Conservation (phyloP, 108 stramenopile species). For the Nitzschia sp. region DNA sequence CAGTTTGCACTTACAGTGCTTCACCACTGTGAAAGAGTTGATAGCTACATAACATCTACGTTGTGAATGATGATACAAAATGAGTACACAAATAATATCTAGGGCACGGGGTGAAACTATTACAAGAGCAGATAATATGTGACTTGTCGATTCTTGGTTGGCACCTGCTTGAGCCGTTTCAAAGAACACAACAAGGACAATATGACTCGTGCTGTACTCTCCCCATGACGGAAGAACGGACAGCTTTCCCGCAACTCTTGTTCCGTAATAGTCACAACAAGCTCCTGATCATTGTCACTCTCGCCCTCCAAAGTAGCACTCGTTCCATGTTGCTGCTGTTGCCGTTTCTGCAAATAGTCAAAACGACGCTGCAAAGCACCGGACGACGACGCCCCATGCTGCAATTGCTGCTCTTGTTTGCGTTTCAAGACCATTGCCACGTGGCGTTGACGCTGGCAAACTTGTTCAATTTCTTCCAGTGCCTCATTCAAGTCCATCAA, state of each 20-base stretch:
- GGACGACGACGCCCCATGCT: slow-evolving; percentile 12
- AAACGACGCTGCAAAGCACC: slow-evolving; percentile 27
- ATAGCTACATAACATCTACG: too few species aligned
- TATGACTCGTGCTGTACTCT: slow-evolving; percentile 51
- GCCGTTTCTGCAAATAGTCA: slow-evolving; percentile 23
- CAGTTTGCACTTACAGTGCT: too few species aligned
- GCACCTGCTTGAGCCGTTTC: slow-evolving; percentile 51
- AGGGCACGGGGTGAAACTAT: too few species aligned
- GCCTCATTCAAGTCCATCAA: slow-evolving; percentile 51
- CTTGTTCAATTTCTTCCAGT: slow-evolving; percentile 39
- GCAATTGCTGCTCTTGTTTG: slow-evolving; percentile 13
- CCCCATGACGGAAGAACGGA: slow-evolving; percentile 61
- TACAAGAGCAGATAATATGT: slow-evolving; percentile 35
- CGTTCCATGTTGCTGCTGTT: not conserved
- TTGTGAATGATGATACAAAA: too few species aligned
- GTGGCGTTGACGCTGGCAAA: slow-evolving; percentile 18
- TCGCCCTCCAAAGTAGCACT: not conserved
- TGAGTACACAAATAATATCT: too few species aligned
- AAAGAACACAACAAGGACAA: slow-evolving; percentile 41
- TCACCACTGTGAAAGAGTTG: too few species aligned
- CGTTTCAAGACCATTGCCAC: not conserved
- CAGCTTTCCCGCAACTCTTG: slow-evolving; percentile 56
- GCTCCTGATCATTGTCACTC: not conserved
- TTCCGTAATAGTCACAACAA: slow-evolving; percentile 38
- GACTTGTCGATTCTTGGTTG: slow-evolving; percentile 28